Evolutionary conservation across 139 green algal species (phyloP).

Genomic region (Tetradesmus obliquus): DNA sequence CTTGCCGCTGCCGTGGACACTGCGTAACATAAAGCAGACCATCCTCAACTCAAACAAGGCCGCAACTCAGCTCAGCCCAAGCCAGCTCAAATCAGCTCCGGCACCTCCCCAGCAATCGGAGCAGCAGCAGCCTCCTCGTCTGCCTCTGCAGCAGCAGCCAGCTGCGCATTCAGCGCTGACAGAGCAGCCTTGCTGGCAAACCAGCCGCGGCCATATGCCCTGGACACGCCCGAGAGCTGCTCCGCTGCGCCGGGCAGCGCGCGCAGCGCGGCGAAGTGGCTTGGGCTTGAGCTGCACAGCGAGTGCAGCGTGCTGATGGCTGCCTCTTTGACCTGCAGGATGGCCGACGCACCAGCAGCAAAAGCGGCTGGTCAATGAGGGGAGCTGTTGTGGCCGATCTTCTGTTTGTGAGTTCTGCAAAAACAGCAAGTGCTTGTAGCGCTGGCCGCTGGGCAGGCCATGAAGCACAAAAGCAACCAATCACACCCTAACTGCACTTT

Average conservation of each 20-base stretch:
- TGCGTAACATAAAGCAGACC: no score
- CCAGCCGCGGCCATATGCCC: not conserved
- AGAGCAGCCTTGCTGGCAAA: conserved; percentile 18
- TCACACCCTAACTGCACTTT: no score
- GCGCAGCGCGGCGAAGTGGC: conserved; percentile 3
- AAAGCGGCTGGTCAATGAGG: no score
- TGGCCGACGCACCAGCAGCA: not conserved
- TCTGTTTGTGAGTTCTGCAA: no score
- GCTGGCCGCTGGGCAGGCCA: no score
- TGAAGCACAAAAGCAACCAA: no score
- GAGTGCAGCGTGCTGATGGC: conserved; percentile 8
- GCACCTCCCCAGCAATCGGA: conserved; percentile 26
- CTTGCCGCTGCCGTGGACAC: no score
- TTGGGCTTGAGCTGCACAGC: not conserved
- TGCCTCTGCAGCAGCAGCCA: conserved; percentile 8
- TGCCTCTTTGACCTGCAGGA: conserved; percentile 15
- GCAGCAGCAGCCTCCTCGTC: conserved; percentile 20
- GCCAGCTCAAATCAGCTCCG: not conserved
- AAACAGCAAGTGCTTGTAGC: no score
- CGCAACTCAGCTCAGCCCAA: not conserved
- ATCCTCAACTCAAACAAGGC: no score
- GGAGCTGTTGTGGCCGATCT: no score
- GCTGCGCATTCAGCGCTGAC: not conserved
- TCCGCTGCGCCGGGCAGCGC: not conserved
- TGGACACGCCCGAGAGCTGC: not conserved